Percentiles rank a stretch among this genome's conserved stretches.
Evolutionary conservation across 805 yeast species (phyloP).

Genomic region (Hanseniaspora occidentalis): DNA sequence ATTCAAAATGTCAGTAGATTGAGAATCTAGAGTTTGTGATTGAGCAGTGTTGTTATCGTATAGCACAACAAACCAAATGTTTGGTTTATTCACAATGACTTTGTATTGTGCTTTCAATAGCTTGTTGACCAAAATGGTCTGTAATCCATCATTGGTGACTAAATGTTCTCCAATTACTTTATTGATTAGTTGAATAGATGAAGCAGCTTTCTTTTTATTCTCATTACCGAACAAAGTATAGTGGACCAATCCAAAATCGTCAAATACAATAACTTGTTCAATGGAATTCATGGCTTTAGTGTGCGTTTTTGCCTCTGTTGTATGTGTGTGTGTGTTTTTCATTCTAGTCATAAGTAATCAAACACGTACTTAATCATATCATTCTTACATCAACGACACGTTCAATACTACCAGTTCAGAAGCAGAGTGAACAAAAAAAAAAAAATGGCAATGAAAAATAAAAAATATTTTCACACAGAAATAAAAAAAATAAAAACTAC

Average conservation of each 20-base stretch:
- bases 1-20: constrained; percentile 30
- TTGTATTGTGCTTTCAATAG: constrained; percentile 18
- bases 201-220: constrained; percentile 29
- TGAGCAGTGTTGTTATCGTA: constrained; percentile 32
- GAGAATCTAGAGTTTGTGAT: constrained; percentile 32
- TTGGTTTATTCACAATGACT: constrained; percentile 23
- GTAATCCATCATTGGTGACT: constrained; percentile 27
- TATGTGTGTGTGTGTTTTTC: neutral
- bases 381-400: too few relatives aligned
- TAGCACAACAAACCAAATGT: constrained; percentile 26
- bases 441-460: too few relatives aligned
- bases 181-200: constrained; percentile 25
- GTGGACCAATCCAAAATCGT: constrained; percentile 38
- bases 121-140: constrained; percentile 15
- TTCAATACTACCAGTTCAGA: too few relatives aligned
- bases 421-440: too few relatives aligned
- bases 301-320: too few relatives aligned
- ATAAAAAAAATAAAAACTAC: too few relatives aligned
- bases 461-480: too few relatives aligned
- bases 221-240: constrained; percentile 28
- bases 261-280: constrained; percentile 37
- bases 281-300: constrained; percentile 16
- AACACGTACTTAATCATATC: too few relatives aligned
- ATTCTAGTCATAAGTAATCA: too few relatives aligned
- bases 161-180: constrained; percentile 37